Base-by-base conservation (phyloP, 2,329 filamentous ascomycete genomes). In the Ceratocystis ficicola region DNA sequence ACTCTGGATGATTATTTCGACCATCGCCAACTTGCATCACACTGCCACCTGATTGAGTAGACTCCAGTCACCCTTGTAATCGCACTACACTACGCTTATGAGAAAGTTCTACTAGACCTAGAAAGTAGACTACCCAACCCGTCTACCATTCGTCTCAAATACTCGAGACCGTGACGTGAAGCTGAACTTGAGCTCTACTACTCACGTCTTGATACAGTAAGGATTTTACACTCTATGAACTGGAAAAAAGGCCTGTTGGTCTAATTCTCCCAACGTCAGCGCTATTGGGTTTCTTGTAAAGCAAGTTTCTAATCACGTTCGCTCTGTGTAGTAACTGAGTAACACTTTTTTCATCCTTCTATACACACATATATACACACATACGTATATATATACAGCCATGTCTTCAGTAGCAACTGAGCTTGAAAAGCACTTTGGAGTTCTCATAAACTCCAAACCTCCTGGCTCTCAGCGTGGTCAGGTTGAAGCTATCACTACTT, bases 391-490 rank as follows among this genome's bases (percentile, higher is more conserved):
- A 30, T 50, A 25, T 25, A 44, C 5, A 66, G 78, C 71, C 76
- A 90, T 90, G 86, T 86, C 87, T 76, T 88, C 90, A 74, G 85
- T 89, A 77, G 88, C 96, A 83, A 86, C 89, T 79, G 92, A 97
- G 76, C 80, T 99, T 78, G 93, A 95, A 78, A 82, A 86, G 73
- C 87, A 89, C 77, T 84, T 99, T 74, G 90, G 94, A 80, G 92
- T 89, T 73, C 92, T 99, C 86, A 87, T 93, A 73, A 82, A 83
- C 70, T 81, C 96, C 73, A 97, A 96, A 78, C 87, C 94, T 57
- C 94, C 94, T 64, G 94, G 94, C 74, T 91, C 96, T 67, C 95
- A 92, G 69, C 92, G 91, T 71, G 90, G 90, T 70, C 93, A 94
- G 77, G 96, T 99, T 76, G 84, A 84, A 72, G 85, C 86, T 74